Conservation (phyloP, 352 stramenopile genomes). For the Globisporangium okanoganense region DNA sequence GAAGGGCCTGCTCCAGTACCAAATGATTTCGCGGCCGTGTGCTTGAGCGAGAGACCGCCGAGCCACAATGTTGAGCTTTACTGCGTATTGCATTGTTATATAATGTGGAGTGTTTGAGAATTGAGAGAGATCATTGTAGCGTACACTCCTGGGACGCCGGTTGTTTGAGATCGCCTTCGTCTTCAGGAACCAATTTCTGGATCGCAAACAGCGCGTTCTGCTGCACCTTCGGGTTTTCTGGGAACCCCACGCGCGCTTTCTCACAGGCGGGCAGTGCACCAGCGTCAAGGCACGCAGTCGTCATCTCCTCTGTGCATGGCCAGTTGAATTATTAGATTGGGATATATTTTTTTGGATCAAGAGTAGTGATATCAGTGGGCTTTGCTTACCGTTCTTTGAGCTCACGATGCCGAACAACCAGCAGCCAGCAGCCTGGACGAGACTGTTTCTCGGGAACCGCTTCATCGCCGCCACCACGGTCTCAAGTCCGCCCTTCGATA, state of each 20-base stretch:
- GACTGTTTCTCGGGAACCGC: slow-evolving; percentile 32
- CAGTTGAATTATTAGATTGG: neutral
- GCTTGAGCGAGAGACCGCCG: neutral
- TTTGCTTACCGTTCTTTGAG: slow-evolving; percentile 31
- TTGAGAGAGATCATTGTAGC: slow-evolving; percentile 3
- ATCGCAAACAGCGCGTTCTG: slow-evolving; percentile 48
- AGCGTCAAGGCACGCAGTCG: slow-evolving; percentile 40
- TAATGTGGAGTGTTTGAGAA: neutral
- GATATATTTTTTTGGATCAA: too few species aligned
- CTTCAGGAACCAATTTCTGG: slow-evolving; percentile 26
- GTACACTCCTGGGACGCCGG: slow-evolving; percentile 6
- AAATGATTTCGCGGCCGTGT: slow-evolving; percentile 23
- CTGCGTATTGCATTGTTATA: neutral
- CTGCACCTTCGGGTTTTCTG: slow-evolving; percentile 42
- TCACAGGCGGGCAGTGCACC: slow-evolving; percentile 46
- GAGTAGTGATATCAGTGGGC: neutral
- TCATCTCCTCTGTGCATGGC: slow-evolving; percentile 33
- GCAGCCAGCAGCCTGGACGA: slow-evolving; percentile 50
- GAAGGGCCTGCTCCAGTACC: slow-evolving; percentile 24
- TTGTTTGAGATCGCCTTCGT: slow-evolving; percentile 2
- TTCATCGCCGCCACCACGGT: slow-evolving; percentile 49
- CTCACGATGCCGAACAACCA: slow-evolving; percentile 55
- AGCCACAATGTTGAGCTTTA: too few species aligned
- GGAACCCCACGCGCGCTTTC: slow-evolving; percentile 44
- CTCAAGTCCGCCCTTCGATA: slow-evolving; percentile 45